Evolutionary conservation across 495 filamentous ascomycete species (phyloP).

Genomic region (Mytilinidion resinicola): DNA sequence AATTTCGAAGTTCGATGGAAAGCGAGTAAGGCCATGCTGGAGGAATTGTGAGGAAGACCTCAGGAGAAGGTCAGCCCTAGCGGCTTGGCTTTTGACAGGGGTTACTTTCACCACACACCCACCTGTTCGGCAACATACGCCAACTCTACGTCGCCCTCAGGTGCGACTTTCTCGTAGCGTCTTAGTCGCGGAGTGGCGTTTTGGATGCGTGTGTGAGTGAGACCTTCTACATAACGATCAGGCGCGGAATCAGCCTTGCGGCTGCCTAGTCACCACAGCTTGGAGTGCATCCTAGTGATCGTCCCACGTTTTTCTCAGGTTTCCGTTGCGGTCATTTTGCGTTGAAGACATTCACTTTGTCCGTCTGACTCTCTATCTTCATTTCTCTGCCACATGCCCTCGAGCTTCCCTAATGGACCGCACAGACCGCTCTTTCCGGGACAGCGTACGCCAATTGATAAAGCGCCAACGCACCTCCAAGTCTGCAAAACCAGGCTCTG

Average conservation of each 20-base stretch:
- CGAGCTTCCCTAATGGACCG: too few species aligned
- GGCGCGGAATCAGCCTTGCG: neutral
- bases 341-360: neutral
- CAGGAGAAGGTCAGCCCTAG: neutral
- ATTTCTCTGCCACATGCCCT: too few species aligned
- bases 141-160: too few species aligned
- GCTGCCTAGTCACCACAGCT: conserved; percentile 3
- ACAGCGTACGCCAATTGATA: too few species aligned
- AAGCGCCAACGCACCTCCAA: too few species aligned
- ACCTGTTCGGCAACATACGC: too few species aligned
- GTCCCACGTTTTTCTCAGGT: neutral
- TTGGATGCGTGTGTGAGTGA: neutral
- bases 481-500: too few species aligned
- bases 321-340: neutral
- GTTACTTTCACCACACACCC: too few species aligned
- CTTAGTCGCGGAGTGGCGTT: too few species aligned
- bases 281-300: neutral
- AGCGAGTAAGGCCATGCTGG: neutral
- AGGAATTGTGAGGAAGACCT: neutral
- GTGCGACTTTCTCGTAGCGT: too few species aligned
- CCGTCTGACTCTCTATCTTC: too few species aligned
- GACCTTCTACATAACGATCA: neutral
- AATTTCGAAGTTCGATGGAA: neutral
- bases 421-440: too few species aligned
- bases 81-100: neutral